Evolutionary conservation across 2,329 filamentous ascomycete genomes (phyloP), one percentile per base, ranked within the genome.

Genomic region (Piedraia hortae): DNA sequence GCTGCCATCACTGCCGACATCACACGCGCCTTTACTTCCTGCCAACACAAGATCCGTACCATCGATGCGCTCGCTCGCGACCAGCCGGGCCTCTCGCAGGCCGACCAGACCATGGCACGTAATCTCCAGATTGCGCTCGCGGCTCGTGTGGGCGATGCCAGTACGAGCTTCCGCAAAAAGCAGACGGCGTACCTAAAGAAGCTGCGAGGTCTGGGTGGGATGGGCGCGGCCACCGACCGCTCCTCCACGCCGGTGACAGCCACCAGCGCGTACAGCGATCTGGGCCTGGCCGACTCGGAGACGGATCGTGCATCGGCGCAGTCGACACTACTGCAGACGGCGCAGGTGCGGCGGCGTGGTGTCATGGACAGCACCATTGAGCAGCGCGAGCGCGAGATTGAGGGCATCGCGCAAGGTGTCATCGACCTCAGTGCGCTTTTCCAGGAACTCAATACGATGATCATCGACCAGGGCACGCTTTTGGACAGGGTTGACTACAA

Each of bases 371-470:
- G 67, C 3, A 64, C 64, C 16, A 93, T 97, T 34, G 62, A 69
- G 28, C 85, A 93, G 44, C 73, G 85, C 31, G 85, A 97, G 47
- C 68, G 73, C 18, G 85, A 93, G 46, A 97, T 97, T 37, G 88
- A 89, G 40, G 80, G 91, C 35, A 97, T 97, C 31, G 85, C 85
- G 2, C 80, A 91, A 42, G 82, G 85, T 26, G 93, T 97, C 45
- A 93, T 97, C 38, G 82, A 93, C 42, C 54, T 97, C 5, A 75
- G 82, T 3, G 85, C 91, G 43, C 75, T 97, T 22, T 97, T 97
- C 52, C 75, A 88, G 29, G 85, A 97, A 38, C 53, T 97, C 14
- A 85, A 97, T 46, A 69, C 59, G 21, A 93, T 97, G 80, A 77
- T 56, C 26, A 56, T 56, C 19, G 53, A 56, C 28, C 53, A 56